phyloP scores from a whole-genome alignment of 2,329 filamentous ascomycete species.

The Fusarium sp. region DNA sequence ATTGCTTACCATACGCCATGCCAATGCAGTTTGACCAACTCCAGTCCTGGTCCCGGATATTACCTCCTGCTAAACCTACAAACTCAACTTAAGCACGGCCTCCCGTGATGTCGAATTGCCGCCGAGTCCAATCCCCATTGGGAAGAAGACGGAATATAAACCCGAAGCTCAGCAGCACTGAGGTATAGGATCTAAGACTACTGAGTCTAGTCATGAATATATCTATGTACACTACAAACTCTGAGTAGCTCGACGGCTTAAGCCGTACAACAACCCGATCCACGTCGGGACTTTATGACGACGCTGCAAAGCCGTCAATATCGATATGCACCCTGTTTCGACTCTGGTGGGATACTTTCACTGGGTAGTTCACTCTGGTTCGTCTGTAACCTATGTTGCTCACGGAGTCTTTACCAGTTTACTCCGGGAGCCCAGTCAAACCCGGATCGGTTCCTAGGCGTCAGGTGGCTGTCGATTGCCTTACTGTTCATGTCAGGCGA shows the following conservation, averaged over 20 bases:
- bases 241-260: not conserved
- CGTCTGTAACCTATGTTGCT: not conserved
- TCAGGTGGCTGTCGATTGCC: not conserved
- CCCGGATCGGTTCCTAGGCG: not conserved
- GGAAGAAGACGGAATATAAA: not conserved
- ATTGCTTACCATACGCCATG: no score
- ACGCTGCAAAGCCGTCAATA: not conserved
- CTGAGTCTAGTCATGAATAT: fast-evolving
- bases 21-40: not conserved
- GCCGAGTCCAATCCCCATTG: not conserved
- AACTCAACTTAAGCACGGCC: not conserved
- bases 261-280: no score
- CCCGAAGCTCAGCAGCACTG: not conserved
- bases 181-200: fast-evolving
- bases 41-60: not conserved
- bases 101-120: not conserved
- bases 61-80: fast-evolving
- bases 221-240: not conserved
- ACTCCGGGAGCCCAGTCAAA: fast-evolving
- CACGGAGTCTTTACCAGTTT: not conserved
- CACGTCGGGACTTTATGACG: no score
- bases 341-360: not conserved
- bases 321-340: not conserved
- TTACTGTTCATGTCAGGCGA: not conserved
- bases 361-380: not conserved